Evolutionary conservation across 495 filamentous ascomycete genomes (phyloP).

Genomic region (Achaetomiella virescens): DNA sequence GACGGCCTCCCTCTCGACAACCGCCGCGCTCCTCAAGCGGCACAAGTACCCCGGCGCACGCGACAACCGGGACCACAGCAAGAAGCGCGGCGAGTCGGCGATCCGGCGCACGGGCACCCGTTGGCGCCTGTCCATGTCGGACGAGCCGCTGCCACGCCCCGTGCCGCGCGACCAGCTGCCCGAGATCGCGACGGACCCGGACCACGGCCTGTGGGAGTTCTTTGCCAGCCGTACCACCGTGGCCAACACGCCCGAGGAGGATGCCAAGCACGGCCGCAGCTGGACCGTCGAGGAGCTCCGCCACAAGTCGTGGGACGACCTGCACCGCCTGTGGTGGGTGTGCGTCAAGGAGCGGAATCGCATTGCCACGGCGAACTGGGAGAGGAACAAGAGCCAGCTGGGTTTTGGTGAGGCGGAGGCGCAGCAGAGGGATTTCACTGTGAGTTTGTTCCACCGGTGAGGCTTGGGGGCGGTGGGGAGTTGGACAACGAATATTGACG

Average conservation of each 20-base stretch:
- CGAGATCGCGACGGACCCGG: conserved; percentile 51
- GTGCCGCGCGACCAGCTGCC: conserved; percentile 57
- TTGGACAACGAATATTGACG: conserved; percentile 1
- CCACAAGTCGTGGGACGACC: conserved; percentile 84
- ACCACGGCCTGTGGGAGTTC: conserved; percentile 94
- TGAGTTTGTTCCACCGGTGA: conserved; percentile 39
- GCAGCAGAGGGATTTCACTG: conserved; percentile 50
- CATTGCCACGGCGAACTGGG: conserved; percentile 66
- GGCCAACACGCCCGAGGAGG: conserved; percentile 62
- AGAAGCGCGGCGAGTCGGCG: conserved; percentile 71
- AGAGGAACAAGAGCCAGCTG: conserved; percentile 57
- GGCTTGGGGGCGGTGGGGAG: neutral
- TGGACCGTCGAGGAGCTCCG: conserved; percentile 90
- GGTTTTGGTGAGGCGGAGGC: conserved; percentile 65
- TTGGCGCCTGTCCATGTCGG: conserved; percentile 60
- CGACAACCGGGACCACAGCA: conserved; percentile 55
- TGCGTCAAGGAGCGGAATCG: conserved; percentile 90
- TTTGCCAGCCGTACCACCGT: conserved; percentile 62
- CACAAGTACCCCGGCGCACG: conserved; percentile 32
- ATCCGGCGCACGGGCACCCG: conserved; percentile 70
- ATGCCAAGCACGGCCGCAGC: conserved; percentile 61
- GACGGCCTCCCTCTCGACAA: conserved; percentile 31
- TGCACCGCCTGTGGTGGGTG: conserved; percentile 90
- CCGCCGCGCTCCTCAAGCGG: conserved; percentile 30
- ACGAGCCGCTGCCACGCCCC: conserved; percentile 68